These are phyloP conservation scores for Rusavskia elegans DNA, from an alignment of 495 filamentous ascomycete species.

Conservation along the genomic window DNA sequence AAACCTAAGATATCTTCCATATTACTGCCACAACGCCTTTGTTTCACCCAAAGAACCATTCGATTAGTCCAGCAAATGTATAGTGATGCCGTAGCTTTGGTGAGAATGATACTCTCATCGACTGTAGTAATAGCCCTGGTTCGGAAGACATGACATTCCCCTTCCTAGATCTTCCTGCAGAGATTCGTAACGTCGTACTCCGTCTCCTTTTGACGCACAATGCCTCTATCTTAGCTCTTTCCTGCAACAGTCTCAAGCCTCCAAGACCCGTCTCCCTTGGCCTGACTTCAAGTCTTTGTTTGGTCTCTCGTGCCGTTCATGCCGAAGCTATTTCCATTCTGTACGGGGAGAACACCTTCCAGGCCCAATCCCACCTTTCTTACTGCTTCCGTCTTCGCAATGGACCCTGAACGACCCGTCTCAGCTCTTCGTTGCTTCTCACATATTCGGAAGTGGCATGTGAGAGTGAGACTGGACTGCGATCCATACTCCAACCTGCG, in stretches of 20 bases:
- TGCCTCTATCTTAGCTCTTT: constrained; percentile 37
- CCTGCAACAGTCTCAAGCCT: constrained; percentile 28
- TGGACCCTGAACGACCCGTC: constrained; percentile 2
- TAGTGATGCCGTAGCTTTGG: too few relatives aligned
- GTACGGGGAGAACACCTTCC: constrained; percentile 34
- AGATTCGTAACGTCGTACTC: constrained; percentile 45
- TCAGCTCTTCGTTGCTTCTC: not conserved
- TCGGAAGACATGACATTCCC: too few relatives aligned
- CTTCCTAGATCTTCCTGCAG: constrained; percentile 45
- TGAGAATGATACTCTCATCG: too few relatives aligned
- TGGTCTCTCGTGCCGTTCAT: constrained; percentile 22
- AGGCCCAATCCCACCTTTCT: constrained; percentile 33
- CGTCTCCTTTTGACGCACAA: constrained; percentile 28
- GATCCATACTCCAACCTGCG: constrained; percentile 1
- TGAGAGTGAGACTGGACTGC: constrained; percentile 5
- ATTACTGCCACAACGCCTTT: too few relatives aligned
- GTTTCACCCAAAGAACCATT: too few relatives aligned
- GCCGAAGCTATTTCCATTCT: constrained; percentile 28
- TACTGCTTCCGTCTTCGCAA: constrained; percentile 10
- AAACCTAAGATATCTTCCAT: too few relatives aligned
- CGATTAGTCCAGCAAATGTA: too few relatives aligned
- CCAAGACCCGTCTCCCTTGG: not conserved
- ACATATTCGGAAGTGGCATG: constrained; percentile 1
- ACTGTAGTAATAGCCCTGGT: too few relatives aligned
- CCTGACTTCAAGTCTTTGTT: constrained; percentile 26